phyloP scores from a whole-genome alignment of 192 early-diverging fungal genomes.

The Gamsiella multidivaricata region DNA sequence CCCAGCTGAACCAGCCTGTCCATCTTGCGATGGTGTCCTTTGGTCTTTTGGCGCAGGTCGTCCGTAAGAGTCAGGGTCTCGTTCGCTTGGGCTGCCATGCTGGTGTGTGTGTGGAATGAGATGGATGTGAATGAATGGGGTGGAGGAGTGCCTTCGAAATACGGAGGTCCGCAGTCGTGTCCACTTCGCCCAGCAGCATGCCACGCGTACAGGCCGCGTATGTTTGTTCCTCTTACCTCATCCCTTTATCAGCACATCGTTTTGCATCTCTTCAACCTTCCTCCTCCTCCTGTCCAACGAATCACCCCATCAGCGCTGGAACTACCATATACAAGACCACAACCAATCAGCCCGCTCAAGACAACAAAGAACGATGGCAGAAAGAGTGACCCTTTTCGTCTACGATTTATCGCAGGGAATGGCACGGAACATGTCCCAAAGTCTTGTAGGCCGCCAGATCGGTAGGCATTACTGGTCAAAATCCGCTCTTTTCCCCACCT shows the following conservation, averaged over 20 bases:
- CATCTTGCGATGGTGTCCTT: slow-evolving; percentile 28
- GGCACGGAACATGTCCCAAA: slow-evolving; percentile 73
- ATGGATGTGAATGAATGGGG: too few relatives aligned
- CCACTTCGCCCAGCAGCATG: too few relatives aligned
- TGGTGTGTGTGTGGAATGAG: too few relatives aligned
- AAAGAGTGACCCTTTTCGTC: slow-evolving; percentile 62
- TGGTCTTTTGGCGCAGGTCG: slow-evolving; percentile 37
- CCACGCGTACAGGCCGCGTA: too few relatives aligned
- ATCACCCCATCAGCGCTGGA: too few relatives aligned
- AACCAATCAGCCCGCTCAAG: not conserved
- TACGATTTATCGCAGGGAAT: slow-evolving; percentile 80
- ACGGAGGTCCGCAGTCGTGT: too few relatives aligned
- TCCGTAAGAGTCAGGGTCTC: slow-evolving; percentile 21
- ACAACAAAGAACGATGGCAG: slow-evolving; percentile 8
- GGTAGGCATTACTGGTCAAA: slow-evolving; percentile 35
- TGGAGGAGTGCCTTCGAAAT: too few relatives aligned
- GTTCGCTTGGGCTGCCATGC: too few relatives aligned
- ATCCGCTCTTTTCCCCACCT: not conserved
- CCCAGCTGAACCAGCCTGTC: slow-evolving; percentile 38
- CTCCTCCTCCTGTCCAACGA: too few relatives aligned
- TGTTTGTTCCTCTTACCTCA: too few relatives aligned
- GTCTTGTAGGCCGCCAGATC: slow-evolving; percentile 75
- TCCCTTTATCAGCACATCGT: too few relatives aligned
- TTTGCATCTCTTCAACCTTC: too few relatives aligned
- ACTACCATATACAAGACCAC: not conserved